Conservation (phyloP, 148 eudicot genomes). For the Silene uniflora region DNA sequence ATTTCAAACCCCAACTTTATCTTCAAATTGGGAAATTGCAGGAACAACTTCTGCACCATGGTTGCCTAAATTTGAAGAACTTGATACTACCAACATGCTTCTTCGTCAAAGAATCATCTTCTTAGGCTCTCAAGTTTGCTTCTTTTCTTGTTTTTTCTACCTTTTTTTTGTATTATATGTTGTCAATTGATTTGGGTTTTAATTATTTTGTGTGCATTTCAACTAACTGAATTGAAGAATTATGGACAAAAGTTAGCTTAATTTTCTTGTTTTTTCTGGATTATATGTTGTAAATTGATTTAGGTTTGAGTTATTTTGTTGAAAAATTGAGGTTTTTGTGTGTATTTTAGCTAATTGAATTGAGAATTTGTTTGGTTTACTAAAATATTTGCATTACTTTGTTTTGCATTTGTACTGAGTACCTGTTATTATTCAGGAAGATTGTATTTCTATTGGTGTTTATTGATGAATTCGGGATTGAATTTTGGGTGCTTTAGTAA, state of each 20-base stretch:
- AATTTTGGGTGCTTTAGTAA: neutral
- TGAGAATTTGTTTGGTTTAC: neutral
- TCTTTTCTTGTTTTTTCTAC: neutral
- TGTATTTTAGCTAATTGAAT: neutral
- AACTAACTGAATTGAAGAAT: too few relatives aligned
- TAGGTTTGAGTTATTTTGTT: neutral
- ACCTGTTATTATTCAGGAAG: neutral
- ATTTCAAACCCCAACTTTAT: constrained; percentile 28
- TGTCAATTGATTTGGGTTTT: neutral
- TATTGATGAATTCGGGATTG: neutral
- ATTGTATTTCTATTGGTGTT: too few relatives aligned
- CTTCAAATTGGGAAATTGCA: constrained; percentile 51
- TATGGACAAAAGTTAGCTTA: too few relatives aligned
- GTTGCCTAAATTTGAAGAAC: constrained; percentile 82
- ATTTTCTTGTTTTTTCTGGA: too few relatives aligned
- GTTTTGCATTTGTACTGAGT: neutral
- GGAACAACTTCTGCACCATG: constrained; percentile 42
- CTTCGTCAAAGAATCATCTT: constrained; percentile 92
- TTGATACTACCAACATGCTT: constrained; percentile 88
- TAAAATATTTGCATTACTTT: neutral
- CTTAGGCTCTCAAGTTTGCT: constrained; percentile 67
- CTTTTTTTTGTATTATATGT: too few relatives aligned
- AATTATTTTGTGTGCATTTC: neutral
- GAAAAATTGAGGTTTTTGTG: neutral
- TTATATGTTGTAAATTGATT: too few relatives aligned